phyloP scores from a whole-genome alignment of 2,329 filamentous ascomycete genomes.

The Byssochlamys sp. region DNA sequence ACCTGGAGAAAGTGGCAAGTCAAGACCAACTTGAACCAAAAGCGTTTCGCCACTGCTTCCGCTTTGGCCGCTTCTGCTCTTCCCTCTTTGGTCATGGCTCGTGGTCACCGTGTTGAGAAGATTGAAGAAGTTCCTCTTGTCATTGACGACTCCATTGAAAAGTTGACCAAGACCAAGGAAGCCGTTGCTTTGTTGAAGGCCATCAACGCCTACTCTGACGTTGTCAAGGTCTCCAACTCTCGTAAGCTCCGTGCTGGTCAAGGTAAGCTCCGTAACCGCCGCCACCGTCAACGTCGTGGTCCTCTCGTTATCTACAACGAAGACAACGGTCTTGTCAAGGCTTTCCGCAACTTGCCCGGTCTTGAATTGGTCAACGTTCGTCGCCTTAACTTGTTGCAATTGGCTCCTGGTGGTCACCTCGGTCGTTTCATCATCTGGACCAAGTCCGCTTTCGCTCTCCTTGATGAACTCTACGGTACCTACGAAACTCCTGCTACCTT shows the following conservation, averaged over 20 bases:
- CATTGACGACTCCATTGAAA: slow-evolving; percentile 81
- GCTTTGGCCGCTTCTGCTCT: slow-evolving; percentile 93
- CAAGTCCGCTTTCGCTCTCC: slow-evolving; percentile 87
- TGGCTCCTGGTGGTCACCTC: slow-evolving; percentile 95
- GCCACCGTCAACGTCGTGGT: slow-evolving; percentile 93
- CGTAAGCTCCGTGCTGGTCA: slow-evolving; percentile 97
- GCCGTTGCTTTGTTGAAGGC: slow-evolving; percentile 81
- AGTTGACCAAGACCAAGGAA: slow-evolving; percentile 78
- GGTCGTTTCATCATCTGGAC: slow-evolving; percentile 99
- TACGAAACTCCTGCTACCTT: slow-evolving; percentile 79
- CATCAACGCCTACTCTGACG: slow-evolving; percentile 77
- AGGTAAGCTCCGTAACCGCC: slow-evolving; percentile 95
- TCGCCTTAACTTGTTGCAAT: slow-evolving; percentile 95
- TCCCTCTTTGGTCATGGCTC: slow-evolving; percentile 86
- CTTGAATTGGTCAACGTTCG: slow-evolving; percentile 93
- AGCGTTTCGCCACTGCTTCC: slow-evolving; percentile 95
- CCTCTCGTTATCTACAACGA: slow-evolving; percentile 98
- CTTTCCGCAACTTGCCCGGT: slow-evolving; percentile 98
- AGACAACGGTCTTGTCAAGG: slow-evolving; percentile 83
- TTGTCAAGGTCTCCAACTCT: slow-evolving; percentile 92
- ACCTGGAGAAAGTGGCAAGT: slow-evolving; percentile 99
- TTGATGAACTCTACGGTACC: slow-evolving; percentile 93
- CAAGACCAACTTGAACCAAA: slow-evolving; percentile 99
- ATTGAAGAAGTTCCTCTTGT: slow-evolving; percentile 96
- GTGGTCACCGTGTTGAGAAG: slow-evolving; percentile 85